phyloP scores from a whole-genome alignment of 192 early-diverging fungal species.

The Entomortierella parvispora region DNA sequence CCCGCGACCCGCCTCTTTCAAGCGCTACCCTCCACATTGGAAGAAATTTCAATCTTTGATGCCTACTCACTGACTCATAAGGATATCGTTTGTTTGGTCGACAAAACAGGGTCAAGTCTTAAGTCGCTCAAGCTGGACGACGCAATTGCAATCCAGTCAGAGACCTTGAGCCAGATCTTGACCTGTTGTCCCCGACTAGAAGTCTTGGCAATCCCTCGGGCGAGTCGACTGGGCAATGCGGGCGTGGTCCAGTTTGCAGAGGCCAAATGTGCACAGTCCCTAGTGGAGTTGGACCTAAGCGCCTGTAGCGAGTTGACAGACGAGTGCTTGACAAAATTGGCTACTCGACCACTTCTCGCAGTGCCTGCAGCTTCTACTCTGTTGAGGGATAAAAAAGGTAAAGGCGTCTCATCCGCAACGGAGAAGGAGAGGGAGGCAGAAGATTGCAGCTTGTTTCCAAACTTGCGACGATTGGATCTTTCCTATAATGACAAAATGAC shows the following conservation, averaged over 20 bases:
- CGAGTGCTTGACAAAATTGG: slow-evolving; percentile 18
- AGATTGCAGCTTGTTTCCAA: slow-evolving; percentile 14
- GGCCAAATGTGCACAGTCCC: slow-evolving; percentile 21
- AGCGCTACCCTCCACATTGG: slow-evolving; percentile 23
- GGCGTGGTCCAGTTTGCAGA: slow-evolving; percentile 16
- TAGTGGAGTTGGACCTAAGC: slow-evolving; percentile 38
- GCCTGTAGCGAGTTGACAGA: slow-evolving; percentile 31
- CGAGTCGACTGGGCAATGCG: slow-evolving; percentile 22
- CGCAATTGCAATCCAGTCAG: slow-evolving; percentile 21
- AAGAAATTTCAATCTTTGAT: slow-evolving; percentile 34
- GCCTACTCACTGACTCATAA: slow-evolving; percentile 12
- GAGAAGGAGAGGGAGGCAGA: slow-evolving; percentile 5
- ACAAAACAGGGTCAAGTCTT: slow-evolving; percentile 12
- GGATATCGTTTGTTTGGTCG: slow-evolving; percentile 28
- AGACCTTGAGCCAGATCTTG: slow-evolving; percentile 23
- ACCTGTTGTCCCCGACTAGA: slow-evolving; percentile 18
- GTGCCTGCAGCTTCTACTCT: neutral
- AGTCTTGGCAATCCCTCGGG: slow-evolving; percentile 35
- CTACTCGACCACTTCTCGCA: neutral
- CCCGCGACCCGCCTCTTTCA: slow-evolving; percentile 23
- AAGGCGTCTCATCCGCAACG: slow-evolving; percentile 2
- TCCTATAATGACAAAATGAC: slow-evolving; percentile 47
- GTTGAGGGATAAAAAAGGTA: slow-evolving; percentile 1
- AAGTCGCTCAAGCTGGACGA: slow-evolving; percentile 23
- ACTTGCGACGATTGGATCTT: slow-evolving; percentile 37